Evolutionary conservation across 306 rosid genomes (phyloP).

Genomic region (Sicyos baderoa): DNA sequence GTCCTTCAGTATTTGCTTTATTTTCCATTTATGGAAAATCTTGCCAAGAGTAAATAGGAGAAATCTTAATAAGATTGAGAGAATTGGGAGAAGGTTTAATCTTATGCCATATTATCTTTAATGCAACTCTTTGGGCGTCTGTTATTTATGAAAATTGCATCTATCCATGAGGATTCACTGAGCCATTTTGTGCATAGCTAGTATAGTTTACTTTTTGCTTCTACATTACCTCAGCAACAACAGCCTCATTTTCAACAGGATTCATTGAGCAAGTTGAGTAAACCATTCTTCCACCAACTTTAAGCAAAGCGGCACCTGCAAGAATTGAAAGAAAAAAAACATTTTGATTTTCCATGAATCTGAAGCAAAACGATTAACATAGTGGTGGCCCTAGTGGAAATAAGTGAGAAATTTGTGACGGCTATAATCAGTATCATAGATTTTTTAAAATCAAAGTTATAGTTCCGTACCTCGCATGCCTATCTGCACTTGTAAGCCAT

Average conservation of each 20-base stretch:
- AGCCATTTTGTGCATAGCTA: neutral
- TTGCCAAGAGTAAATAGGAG: neutral
- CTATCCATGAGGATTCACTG: neutral
- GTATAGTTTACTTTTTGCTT: neutral
- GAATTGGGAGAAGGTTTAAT: neutral
- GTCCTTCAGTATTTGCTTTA: neutral
- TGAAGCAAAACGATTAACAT: neutral
- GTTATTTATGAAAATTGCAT: neutral
- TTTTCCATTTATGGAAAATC: neutral
- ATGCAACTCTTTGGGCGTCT: neutral
- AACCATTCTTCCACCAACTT: conserved; percentile 93
- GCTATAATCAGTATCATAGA: conserved; percentile 1
- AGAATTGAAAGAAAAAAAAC: conserved; percentile 17
- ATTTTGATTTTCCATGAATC: neutral
- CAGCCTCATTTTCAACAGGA: conserved; percentile 97
- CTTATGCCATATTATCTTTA: neutral
- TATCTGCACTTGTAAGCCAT: conserved; percentile 75
- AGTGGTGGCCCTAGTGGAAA: neutral
- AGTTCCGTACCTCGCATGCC: conserved; percentile 60
- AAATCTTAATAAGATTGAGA: neutral
- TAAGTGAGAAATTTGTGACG: neutral
- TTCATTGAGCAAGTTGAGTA: conserved; percentile 98
- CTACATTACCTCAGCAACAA: conserved; percentile 74
- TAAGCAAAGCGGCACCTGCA: conserved; percentile 75
- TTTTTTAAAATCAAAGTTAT: neutral